These are phyloP conservation scores for Populus tremula DNA, from an alignment of 345 rosid genomes.

Conservation along the genomic window DNA sequence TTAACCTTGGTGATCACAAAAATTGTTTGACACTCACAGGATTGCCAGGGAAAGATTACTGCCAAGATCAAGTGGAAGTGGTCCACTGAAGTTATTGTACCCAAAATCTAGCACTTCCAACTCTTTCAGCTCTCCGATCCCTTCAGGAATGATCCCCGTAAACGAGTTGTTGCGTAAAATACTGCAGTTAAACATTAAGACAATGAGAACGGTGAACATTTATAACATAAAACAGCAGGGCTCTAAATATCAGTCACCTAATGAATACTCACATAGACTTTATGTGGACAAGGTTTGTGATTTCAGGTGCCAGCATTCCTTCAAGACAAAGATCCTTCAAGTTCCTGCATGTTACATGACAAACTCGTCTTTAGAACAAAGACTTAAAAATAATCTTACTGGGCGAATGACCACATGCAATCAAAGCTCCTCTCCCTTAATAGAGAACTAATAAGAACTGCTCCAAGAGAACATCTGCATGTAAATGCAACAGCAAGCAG, in stretches of 20 bases:
- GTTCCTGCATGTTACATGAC: conserved; percentile 40
- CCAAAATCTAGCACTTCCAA: conserved; percentile 79
- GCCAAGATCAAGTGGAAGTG: conserved; percentile 44
- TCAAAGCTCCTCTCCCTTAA: not conserved
- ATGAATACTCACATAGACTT: conserved; percentile 64
- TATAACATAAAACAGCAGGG: not conserved
- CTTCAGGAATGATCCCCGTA: conserved; percentile 62
- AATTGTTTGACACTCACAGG: conserved; percentile 41
- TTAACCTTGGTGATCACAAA: not conserved
- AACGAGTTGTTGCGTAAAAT: conserved; percentile 85
- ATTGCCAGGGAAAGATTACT: conserved; percentile 38
- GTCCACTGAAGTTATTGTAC: conserved; percentile 66
- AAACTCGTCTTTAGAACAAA: not conserved
- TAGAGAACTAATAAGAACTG: not conserved
- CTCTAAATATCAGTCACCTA: not conserved
- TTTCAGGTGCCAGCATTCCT: conserved; percentile 73
- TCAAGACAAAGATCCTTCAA: conserved; percentile 69
- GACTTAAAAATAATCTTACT: not conserved
- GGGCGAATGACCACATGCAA: not conserved
- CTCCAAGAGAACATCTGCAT: not conserved
- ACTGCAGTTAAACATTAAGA: conserved; percentile 32
- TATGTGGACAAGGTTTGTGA: conserved; percentile 51
- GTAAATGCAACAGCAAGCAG: not conserved
- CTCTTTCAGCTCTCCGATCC: conserved; percentile 58
- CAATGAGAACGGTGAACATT: conserved; percentile 10